A percentile compares a stretch with the other conserved stretches of the same genome.
phyloP scores from a whole-genome alignment of 768 basidiomycete species.

The Boletus coccyginus region DNA sequence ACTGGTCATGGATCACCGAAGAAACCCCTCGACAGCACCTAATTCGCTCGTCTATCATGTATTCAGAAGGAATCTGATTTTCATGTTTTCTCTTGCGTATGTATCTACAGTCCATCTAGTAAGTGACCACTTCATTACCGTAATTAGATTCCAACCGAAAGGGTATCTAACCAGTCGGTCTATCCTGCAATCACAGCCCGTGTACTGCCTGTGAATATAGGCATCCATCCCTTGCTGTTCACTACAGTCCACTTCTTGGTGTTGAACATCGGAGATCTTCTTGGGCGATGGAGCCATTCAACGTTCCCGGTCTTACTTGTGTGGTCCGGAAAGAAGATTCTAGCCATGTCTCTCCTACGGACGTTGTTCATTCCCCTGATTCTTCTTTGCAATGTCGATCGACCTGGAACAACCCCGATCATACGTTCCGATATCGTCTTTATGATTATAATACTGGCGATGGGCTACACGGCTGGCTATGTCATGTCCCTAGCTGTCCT shows the following conservation, averaged over 20 bases:
- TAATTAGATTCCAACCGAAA: constrained; percentile 5
- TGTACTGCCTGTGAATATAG: neutral
- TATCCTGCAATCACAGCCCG: neutral
- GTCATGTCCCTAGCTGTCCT: constrained; percentile 77
- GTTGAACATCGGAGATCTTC: constrained; percentile 69
- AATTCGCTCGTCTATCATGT: neutral
- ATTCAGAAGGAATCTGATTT: neutral
- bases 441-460: constrained; percentile 65
- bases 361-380: constrained; percentile 1
- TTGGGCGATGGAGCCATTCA: constrained; percentile 67
- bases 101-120: neutral
- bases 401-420: constrained; percentile 35
- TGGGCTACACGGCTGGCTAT: constrained; percentile 79
- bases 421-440: constrained; percentile 76
- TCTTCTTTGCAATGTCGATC: constrained; percentile 55
- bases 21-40: neutral
- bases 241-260: constrained; percentile 66
- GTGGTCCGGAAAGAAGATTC: constrained; percentile 1
- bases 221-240: neutral
- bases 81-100: neutral
- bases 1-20: neutral
- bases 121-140: neutral
- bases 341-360: constrained; percentile 1
- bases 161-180: neutral
- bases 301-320: constrained; percentile 76